Percentiles rank a stretch among this genome's conserved stretches.
phyloP scores from a whole-genome alignment of 75 land plant genomes.

The Picea glauca region DNA sequence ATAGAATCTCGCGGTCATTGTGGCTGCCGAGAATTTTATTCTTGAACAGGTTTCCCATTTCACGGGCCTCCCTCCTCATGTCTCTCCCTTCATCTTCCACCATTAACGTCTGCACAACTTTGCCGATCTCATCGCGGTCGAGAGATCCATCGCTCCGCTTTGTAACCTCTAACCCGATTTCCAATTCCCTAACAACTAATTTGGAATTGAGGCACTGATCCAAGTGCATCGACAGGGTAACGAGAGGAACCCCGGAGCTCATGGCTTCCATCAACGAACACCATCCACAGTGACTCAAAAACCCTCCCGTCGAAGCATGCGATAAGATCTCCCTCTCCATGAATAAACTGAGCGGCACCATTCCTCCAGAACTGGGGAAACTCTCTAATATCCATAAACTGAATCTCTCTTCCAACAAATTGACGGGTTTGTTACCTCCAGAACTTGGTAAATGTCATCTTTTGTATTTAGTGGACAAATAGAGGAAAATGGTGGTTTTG shows the following conservation, averaged over 20 bases:
- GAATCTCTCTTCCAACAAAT: no score
- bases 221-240: conserved; percentile 12
- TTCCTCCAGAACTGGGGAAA: no score
- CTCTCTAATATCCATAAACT: no score
- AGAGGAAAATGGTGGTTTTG: no score
- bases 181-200: conserved; percentile 13
- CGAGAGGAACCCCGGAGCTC: conserved; percentile 21
- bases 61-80: background rate
- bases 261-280: conserved; percentile 22
- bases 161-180: conserved; percentile 19
- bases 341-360: no score
- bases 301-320: conserved; percentile 12
- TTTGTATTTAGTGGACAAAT: no score
- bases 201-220: conserved; percentile 21
- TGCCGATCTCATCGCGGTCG: background rate
- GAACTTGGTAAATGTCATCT: no score
- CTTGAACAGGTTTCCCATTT: conserved; percentile 2
- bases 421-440: no score
- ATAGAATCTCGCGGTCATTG: background rate
- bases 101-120: conserved; percentile 5
- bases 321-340: conserved; percentile 10
- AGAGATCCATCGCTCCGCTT: background rate
- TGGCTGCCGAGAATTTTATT: background rate
- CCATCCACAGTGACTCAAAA: conserved; percentile 38
- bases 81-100: no score